phyloP scores from a whole-genome alignment of 2,329 filamentous ascomycete species.

The Pseudogymnoascus sp. region DNA sequence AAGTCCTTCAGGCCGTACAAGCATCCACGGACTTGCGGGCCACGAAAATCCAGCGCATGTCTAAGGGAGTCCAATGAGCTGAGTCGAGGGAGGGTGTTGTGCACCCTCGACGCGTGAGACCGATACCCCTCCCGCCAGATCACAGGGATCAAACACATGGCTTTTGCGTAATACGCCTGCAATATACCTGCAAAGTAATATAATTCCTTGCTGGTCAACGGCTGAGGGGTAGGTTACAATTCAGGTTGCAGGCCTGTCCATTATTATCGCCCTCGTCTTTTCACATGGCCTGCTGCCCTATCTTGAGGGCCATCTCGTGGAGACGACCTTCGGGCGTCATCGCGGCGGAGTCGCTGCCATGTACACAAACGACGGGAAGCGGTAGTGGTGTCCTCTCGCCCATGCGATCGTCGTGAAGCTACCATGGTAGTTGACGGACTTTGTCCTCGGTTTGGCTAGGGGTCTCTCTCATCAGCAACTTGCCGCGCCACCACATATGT shows the following conservation, averaged over 20 bases:
- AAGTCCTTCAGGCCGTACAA: not conserved
- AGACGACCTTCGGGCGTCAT: not conserved
- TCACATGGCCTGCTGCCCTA: not conserved
- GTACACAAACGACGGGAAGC: not conserved
- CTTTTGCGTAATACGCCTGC: not conserved
- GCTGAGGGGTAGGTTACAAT: not conserved
- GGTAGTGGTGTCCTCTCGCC: not conserved
- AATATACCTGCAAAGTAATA: not conserved
- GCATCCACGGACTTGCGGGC: not conserved
- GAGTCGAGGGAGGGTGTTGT: not conserved
- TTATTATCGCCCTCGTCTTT: not conserved
- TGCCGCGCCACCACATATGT: not conserved
- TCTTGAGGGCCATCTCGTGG: not conserved
- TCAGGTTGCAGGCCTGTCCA: not conserved
- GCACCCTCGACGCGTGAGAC: not conserved
- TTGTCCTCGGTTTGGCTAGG: not conserved
- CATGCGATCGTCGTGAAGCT: not conserved
- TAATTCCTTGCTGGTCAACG: not conserved
- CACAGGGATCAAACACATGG: slow-evolving; percentile 4
- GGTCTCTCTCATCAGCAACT: not conserved
- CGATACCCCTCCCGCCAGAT: not conserved
- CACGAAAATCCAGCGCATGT: not conserved
- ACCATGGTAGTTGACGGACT: not conserved
- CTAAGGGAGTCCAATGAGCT: not conserved
- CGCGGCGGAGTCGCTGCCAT: not conserved